phyloP scores from a whole-genome alignment of 2,329 filamentous ascomycete genomes.

The Monilinia laxa region DNA sequence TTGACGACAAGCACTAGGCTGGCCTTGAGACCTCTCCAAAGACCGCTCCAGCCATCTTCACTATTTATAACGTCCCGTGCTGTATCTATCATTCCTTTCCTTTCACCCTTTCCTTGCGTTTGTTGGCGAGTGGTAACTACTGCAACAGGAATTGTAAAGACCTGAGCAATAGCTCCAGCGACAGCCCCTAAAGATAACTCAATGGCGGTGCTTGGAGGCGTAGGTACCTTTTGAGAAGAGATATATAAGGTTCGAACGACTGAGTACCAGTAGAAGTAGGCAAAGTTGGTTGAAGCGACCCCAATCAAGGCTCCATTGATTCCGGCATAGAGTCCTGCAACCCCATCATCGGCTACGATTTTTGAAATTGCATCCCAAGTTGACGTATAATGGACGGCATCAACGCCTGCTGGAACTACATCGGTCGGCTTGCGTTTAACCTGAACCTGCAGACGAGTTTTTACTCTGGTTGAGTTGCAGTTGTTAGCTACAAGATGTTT shows the following conservation, averaged over 20 bases:
- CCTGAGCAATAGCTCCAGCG: constrained; percentile 85
- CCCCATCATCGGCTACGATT: constrained; percentile 77
- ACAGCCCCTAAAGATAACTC: constrained; percentile 84
- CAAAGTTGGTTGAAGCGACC: constrained; percentile 96
- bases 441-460: constrained; percentile 94
- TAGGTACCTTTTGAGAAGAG: constrained; percentile 55
- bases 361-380: constrained; percentile 85
- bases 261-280: constrained; percentile 99
- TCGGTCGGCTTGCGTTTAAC: constrained; percentile 62
- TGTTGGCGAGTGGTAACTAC: constrained; percentile 96
- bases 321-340: constrained; percentile 82
- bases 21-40: constrained; percentile 95
- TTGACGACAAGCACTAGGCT: constrained; percentile 95
- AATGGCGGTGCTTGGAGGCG: constrained; percentile 71
- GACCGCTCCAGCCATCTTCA: constrained; percentile 82
- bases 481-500: constrained; percentile 14
- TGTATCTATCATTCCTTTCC: constrained; percentile 83
- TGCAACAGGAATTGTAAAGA: constrained; percentile 94
- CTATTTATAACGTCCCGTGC: constrained; percentile 85
- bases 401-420: constrained; percentile 44
- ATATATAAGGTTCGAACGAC: constrained; percentile 80
- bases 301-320: constrained; percentile 84
- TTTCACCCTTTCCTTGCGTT: constrained; percentile 80
- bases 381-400: constrained; percentile 75
- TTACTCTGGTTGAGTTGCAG: constrained; percentile 63